A percentile compares a stretch with the other conserved stretches of the same genome.
phyloP scores from a whole-genome alignment of 2,329 filamentous ascomycete genomes.

The Diaporthe velutina region DNA sequence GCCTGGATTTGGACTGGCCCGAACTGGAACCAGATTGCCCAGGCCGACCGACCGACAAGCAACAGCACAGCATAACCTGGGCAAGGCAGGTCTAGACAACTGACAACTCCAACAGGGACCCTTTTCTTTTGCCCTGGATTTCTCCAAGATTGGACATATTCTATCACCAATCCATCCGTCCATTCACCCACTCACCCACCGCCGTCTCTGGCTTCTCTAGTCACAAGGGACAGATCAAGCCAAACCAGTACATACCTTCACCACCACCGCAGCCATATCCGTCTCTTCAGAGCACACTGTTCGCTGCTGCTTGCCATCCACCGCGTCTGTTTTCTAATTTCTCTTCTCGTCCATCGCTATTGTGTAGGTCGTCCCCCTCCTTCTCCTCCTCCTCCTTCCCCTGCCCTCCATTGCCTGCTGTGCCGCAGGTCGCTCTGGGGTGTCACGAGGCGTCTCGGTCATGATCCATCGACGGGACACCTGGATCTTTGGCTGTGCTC shows the following conservation, averaged over 20 bases:
- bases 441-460: conserved; percentile 9
- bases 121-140: conserved; percentile 18
- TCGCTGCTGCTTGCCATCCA: conserved; percentile 1
- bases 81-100: conserved; percentile 18
- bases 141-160: conserved; percentile 14
- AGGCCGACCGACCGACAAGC: conserved; percentile 24
- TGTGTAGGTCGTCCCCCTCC: conserved; percentile 34
- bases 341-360: conserved; percentile 40
- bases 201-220: background rate
- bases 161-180: conserved; percentile 16
- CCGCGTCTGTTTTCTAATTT: conserved; percentile 17
- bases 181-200: background rate
- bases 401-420: background rate
- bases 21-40: conserved; percentile 23
- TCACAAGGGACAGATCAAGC: conserved; percentile 11
- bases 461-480: conserved; percentile 17
- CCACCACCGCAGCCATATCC: background rate
- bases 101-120: conserved; percentile 12
- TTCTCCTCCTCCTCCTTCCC: background rate
- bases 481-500: conserved; percentile 7
- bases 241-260: conserved; percentile 5
- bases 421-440: conserved; percentile 19
- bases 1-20: conserved; percentile 23
- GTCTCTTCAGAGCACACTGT: background rate
- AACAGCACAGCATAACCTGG: conserved; percentile 21